Conservation (phyloP, 2,329 filamentous ascomycete species). For the Botrytis paeoniae region DNA sequence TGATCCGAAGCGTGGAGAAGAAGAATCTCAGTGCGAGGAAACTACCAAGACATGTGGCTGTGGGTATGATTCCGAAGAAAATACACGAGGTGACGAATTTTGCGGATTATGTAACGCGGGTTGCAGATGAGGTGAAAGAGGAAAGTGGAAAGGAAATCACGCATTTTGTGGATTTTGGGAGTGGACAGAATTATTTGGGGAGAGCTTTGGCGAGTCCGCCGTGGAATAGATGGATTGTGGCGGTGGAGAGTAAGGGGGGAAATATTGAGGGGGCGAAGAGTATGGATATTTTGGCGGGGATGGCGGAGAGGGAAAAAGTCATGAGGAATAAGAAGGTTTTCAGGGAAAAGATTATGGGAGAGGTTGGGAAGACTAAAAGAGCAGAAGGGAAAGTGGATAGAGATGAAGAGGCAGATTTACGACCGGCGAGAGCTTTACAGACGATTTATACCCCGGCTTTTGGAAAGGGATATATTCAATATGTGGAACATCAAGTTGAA, state of each 20-base stretch:
- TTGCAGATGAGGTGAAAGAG: conserved; percentile 56
- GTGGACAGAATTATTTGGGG: conserved; percentile 93
- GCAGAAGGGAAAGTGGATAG: conserved; percentile 22
- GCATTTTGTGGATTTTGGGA: conserved; percentile 93
- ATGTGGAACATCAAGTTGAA: conserved; percentile 71
- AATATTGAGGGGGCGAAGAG: conserved; percentile 83
- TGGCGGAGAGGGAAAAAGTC: conserved; percentile 69
- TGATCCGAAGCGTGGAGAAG: conserved; percentile 53
- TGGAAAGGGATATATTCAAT: conserved; percentile 69
- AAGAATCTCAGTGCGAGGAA: conserved; percentile 41
- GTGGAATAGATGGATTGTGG: conserved; percentile 83
- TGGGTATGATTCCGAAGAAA: conserved; percentile 97
- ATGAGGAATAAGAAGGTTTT: conserved; percentile 83
- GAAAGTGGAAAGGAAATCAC: conserved; percentile 62
- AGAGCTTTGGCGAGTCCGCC: conserved; percentile 79
- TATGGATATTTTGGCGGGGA: conserved; percentile 77
- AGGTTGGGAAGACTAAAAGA: conserved; percentile 31
- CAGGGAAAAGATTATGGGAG: conserved; percentile 44
- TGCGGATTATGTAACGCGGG: conserved; percentile 71
- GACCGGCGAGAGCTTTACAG: conserved; percentile 49
- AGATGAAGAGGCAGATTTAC: conserved; percentile 44
- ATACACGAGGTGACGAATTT: conserved; percentile 91
- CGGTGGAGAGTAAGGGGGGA: conserved; percentile 81
- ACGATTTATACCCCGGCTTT: conserved; percentile 54
- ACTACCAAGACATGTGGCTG: conserved; percentile 67